Evolutionary conservation across 768 basidiomycete species (phyloP), one percentile per base, ranked within the genome.

Genomic region (Floccularia luteovirens): DNA sequence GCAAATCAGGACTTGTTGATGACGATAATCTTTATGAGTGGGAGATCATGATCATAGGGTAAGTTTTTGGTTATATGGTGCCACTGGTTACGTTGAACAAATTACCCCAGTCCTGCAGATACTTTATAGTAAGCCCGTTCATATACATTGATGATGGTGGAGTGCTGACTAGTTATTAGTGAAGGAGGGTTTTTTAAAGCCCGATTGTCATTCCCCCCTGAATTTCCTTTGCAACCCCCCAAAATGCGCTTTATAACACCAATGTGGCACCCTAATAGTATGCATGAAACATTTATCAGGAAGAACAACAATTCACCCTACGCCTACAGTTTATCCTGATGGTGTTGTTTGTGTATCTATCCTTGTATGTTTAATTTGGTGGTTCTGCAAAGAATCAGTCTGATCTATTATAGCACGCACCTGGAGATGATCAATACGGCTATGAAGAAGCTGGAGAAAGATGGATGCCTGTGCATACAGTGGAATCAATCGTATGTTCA

Each of bases 251-350:
- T 99, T 55, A 76, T 87, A 49, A 97, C 96, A 1, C 83, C 82
- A 24, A 88, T 99, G 77, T 90, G 93, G 80, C 96, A 99, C 64
- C 96, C 96, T 1, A 99, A 97, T 60, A 93, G 94, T 93, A 41
- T 50, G 83, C 21, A 32, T 24, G 19, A 27, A 33, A 32, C 34
- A 35, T 38, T 31, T 21, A 30, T 27, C 7, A 14, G 8, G 8
- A 34, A 39, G 23, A 43, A 17, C 16, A 41, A 39, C 45, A 46
- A 48, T 19, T 33, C n/a, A 24, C 21, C 43, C 19, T 24, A 12
- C 7, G 19, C 11, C 11, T 39, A 2, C 53, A 97, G 94, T 98
- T 60, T 99, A 99, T 58, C 58, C 84, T 3, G 87, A 91, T 59
- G 94, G 94, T 14, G 74, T 73, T 21, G 94, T 99, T 34, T 99